Evolutionary conservation across 2,329 filamentous ascomycete genomes (phyloP).

Genomic region (Verticillium albo-atrum): DNA sequence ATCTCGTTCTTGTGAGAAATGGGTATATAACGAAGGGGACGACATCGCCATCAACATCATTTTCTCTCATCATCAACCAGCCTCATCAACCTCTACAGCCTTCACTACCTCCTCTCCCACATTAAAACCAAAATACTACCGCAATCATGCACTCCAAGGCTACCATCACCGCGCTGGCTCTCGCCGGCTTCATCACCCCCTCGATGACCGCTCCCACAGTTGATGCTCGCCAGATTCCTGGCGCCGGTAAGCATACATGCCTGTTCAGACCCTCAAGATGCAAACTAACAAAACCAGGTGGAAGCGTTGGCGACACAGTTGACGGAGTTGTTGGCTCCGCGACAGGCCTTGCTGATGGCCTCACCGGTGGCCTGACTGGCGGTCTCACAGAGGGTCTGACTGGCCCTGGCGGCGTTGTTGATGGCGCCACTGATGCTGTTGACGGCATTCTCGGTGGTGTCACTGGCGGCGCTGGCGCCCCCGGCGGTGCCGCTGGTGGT

Average conservation of each 20-base stretch:
- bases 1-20: neutral
- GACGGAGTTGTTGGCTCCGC: neutral
- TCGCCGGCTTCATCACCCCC: neutral
- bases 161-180: neutral
- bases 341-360: neutral
- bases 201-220: neutral
- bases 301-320: neutral
- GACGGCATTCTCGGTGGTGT: neutral
- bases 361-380: neutral
- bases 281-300: neutral
- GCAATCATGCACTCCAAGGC: neutral
- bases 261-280: neutral
- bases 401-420: neutral
- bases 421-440: neutral
- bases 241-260: neutral
- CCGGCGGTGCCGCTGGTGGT: neutral
- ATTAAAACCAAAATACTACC: neutral
- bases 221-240: neutral
- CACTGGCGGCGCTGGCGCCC: neutral
- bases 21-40: neutral
- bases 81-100: neutral
- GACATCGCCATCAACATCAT: neutral
- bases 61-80: neutral
- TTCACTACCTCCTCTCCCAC: neutral
- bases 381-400: neutral